phyloP scores from a whole-genome alignment of 2,329 filamentous ascomycete genomes.

The Westerdykella sp. region DNA sequence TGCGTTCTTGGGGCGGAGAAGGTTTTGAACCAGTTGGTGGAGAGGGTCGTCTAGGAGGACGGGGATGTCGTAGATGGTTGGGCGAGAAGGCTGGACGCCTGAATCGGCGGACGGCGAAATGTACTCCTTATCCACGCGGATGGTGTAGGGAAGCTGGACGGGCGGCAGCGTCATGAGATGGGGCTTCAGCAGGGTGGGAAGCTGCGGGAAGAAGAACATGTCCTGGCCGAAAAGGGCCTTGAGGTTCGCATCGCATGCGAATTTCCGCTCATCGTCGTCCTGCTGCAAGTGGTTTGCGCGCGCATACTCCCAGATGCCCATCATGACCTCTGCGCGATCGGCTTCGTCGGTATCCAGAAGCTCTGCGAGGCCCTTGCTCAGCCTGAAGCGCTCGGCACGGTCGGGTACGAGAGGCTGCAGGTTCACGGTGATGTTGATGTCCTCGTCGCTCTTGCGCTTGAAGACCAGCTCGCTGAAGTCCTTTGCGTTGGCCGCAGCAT shows the following conservation, averaged over 20 bases:
- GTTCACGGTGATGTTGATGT: constrained; percentile 84
- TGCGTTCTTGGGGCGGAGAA: constrained; percentile 38
- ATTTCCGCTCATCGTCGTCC: constrained; percentile 88
- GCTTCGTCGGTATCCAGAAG: constrained; percentile 82
- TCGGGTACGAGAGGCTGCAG: constrained; percentile 68
- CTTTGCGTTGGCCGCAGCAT: constrained; percentile 53
- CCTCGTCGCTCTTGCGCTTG: constrained; percentile 86
- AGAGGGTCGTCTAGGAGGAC: constrained; percentile 81
- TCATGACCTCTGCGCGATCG: constrained; percentile 78
- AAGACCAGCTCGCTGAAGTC: constrained; percentile 88
- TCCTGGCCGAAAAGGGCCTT: constrained; percentile 69
- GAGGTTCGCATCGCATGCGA: constrained; percentile 80
- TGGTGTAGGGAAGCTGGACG: constrained; percentile 81
- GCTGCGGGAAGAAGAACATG: constrained; percentile 75
- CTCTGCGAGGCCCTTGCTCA: constrained; percentile 73
- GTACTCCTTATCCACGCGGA: constrained; percentile 69
- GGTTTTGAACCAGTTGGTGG: constrained; percentile 56
- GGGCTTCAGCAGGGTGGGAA: constrained; percentile 70
- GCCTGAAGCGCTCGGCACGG: constrained; percentile 61
- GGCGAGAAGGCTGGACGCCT: constrained; percentile 55
- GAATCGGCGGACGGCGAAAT: constrained; percentile 61
- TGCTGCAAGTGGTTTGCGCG: constrained; percentile 80
- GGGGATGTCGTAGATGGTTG: constrained; percentile 85
- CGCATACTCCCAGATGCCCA: constrained; percentile 94
- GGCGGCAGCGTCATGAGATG: constrained; percentile 77